Evolutionary conservation across 140 eudicot genomes (phyloP), one percentile per base, ranked within the genome.

Genomic region (Artemisia princeps): DNA sequence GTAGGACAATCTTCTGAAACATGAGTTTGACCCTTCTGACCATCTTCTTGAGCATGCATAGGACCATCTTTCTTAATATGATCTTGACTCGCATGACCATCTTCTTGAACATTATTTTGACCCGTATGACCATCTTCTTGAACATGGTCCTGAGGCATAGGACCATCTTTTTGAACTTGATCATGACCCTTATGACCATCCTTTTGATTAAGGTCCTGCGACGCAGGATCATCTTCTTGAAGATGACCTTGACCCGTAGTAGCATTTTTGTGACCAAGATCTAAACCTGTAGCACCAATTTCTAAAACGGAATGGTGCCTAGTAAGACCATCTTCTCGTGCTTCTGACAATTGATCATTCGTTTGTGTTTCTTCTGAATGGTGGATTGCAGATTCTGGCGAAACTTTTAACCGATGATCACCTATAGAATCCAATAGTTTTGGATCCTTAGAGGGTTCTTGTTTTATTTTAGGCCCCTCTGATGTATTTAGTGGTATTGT

Each of bases 401-500:
- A 65, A 57, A 42, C 13, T 56, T 62, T 52, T n/a, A 65, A 64
- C 68, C 54, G 58, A 13, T 74, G 58, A 13, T 74, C 76, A 61
- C 63, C 75, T 63, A 55, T 44, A 60, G 48, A 46, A 61, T 66
- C 78, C 17, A 20, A 46, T 42, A 73, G 45, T 58, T 65, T 59
- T 48, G 74, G 44, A 70, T 59, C 54, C 2, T 33, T 50, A 24
- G 78, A 72, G 28, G 57, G 62, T 33, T 80, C 42, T 33, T 69
- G 60, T 26, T 51, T 65, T 48, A 16, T 40, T 24, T 17, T 16
- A 46, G 59, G 60, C 44, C 19, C 55, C 42, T 59, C 65, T 1
- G 72, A 72, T 53, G 68, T 6, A 66, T 56, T 58, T 64, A 76
- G 65, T 55, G 66, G 64, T 8, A 55, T 40, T 49, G 51, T 42